Base-by-base conservation (phyloP, 192 early-diverging fungal species). In the Backusella mclennaniae region DNA sequence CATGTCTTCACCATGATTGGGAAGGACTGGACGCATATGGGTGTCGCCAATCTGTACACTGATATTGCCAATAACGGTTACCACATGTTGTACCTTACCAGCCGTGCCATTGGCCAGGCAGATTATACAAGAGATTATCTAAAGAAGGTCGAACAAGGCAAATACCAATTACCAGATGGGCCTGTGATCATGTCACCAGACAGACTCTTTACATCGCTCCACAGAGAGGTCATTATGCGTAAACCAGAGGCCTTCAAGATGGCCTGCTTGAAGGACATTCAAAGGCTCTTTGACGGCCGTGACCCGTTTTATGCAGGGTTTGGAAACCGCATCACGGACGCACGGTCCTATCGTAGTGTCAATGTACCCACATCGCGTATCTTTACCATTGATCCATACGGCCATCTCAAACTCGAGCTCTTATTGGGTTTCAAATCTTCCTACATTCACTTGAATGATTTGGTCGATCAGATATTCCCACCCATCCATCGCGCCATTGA, bases 201-300 rank as follows among this genome's bases (percentile, higher is more conserved):
- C 79, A 87, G 98, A 33, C 88, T 98, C 46, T 93, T 99, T 63
- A 92, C 92, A 19, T 92, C 96, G 1, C 94, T 99, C 85, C 95
- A 96, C 73, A 90, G 94, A 9, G 98, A 99, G 79, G 96, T 99
- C 3, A 97, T 99, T 80, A 91, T 93, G 77, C 91, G 94, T 1
- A 93, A 95, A 39, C 98, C 98, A 2, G 95, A 98, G 80, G 93
- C 95, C 68, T 99, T 99, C 83, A 99, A 99, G 81, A 98, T 99
- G 89, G 91, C 93, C 2, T 96, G 95, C 83, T 85, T 99, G 46
- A 88, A 93, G 38, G 96, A 98, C 79, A 95, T 99, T 66, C 90
- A 93, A 76, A 85, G 91, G 36, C 79, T 99, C 67, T 99, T 96
- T 89, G 93, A 88, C 29, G 92, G 92, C 68, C 76, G 80, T 23